These are phyloP conservation scores for Cydonia oblonga DNA, from an alignment of 331 rosid species.

Conservation along the genomic window DNA sequence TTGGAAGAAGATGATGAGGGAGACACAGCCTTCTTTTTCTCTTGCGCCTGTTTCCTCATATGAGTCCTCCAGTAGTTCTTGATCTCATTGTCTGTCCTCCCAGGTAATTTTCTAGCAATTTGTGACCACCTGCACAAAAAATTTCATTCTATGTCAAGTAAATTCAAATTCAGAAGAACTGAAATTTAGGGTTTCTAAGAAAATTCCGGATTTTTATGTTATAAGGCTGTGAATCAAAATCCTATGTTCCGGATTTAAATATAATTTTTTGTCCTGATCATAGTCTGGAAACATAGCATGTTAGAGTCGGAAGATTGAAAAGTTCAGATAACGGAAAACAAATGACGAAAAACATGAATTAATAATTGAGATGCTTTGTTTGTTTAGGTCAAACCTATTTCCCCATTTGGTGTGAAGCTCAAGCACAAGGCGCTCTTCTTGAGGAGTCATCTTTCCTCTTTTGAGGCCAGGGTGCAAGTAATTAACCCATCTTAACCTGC, in stretches of 20 bases:
- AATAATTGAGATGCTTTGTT: not conserved
- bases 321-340: not conserved
- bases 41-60: constrained; percentile 89
- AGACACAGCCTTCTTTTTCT: constrained; percentile 32
- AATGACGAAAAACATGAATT: not conserved
- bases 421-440: constrained; percentile 75
- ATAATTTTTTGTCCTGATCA: not conserved
- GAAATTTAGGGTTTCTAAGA: too few relatives aligned
- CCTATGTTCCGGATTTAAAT: too few relatives aligned
- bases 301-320: not conserved
- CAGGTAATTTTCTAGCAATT: constrained; percentile 83
- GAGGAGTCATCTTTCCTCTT: constrained; percentile 80
- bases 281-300: not conserved
- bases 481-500: constrained; percentile 95
- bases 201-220: not conserved
- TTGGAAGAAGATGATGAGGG: constrained; percentile 39
- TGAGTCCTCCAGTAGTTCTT: constrained; percentile 95
- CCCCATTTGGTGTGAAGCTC: constrained; percentile 98
- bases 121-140: constrained; percentile 66
- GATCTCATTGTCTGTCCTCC: constrained; percentile 94
- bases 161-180: not conserved
- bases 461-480: constrained; percentile 95
- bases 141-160: not conserved
- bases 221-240: not conserved
- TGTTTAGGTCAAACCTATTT: constrained; percentile 48